phyloP scores from a whole-genome alignment of 306 rosid species.

The Trifolium fragiferum region DNA sequence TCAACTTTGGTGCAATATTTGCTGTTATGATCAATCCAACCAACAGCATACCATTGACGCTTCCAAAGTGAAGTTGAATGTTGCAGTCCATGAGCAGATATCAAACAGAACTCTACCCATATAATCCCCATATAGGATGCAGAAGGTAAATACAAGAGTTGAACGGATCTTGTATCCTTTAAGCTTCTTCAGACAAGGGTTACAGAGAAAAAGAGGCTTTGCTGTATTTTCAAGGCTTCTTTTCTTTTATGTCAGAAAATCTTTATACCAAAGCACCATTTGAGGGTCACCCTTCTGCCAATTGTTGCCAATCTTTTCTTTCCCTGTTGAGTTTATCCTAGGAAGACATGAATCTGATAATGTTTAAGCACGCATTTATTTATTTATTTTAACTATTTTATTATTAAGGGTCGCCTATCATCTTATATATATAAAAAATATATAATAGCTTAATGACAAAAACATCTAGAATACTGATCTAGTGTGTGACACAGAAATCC shows the following conservation, averaged over 20 bases:
- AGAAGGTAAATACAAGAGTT: constrained; percentile 38
- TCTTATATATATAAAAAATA: background rate
- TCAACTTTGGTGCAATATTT: constrained; percentile 84
- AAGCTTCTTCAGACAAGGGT: constrained; percentile 43
- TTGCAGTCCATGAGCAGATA: constrained; percentile 76
- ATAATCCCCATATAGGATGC: constrained; percentile 61
- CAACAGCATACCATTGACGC: constrained; percentile 88
- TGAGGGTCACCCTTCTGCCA: constrained; percentile 44
- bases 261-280: constrained; percentile 47
- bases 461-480: background rate
- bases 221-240: constrained; percentile 54
- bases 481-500: constrained; percentile 1
- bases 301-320: constrained; percentile 31
- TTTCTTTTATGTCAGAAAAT: constrained; percentile 50
- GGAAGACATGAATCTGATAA: constrained; percentile 45
- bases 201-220: constrained; percentile 35
- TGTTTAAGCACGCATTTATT: background rate
- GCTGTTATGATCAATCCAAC: constrained; percentile 77
- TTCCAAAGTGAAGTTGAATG: constrained; percentile 70
- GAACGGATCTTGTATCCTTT: constrained; percentile 37
- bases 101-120: constrained; percentile 78
- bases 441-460: background rate
- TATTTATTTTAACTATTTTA: background rate
- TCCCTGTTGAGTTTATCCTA: constrained; percentile 46
- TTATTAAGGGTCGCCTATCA: background rate